A percentile compares a stretch with the other conserved stretches of the same genome.
phyloP scores from a whole-genome alignment of 106 monocot species.

The Alisma plantagoaquatica region DNA sequence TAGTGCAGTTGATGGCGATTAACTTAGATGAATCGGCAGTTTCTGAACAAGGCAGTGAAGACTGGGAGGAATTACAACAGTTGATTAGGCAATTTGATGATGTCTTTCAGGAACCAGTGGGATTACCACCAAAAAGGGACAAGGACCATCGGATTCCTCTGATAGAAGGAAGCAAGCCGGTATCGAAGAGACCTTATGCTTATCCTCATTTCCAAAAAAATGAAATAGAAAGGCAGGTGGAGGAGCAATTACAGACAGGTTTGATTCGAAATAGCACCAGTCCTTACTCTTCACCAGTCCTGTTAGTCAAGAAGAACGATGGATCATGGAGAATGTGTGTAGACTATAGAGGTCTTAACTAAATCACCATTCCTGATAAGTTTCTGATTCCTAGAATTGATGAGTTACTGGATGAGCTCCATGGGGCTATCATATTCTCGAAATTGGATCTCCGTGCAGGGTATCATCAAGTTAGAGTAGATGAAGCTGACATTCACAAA shows the following conservation, averaged over 20 bases:
- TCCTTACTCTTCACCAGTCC: neutral
- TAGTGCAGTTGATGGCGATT: neutral
- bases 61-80: neutral
- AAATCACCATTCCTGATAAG: neutral
- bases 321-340: neutral
- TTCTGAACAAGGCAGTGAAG: too few relatives aligned
- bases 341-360: neutral
- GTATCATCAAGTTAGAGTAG: constrained; percentile 1
- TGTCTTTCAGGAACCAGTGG: neutral
- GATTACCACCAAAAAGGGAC: neutral
- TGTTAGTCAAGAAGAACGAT: neutral
- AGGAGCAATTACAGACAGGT: neutral
- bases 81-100: neutral
- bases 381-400: neutral
- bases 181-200: neutral
- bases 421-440: neutral
- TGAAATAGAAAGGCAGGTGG: neutral
- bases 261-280: neutral
- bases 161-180: neutral
- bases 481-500: neutral
- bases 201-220: neutral
- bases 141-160: neutral
- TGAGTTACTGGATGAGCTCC: neutral
- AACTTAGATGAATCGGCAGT: neutral
- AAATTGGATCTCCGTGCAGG: neutral